phyloP scores from a whole-genome alignment of 2,329 filamentous ascomycete genomes.

The Hymenoscyphus salicellus region DNA sequence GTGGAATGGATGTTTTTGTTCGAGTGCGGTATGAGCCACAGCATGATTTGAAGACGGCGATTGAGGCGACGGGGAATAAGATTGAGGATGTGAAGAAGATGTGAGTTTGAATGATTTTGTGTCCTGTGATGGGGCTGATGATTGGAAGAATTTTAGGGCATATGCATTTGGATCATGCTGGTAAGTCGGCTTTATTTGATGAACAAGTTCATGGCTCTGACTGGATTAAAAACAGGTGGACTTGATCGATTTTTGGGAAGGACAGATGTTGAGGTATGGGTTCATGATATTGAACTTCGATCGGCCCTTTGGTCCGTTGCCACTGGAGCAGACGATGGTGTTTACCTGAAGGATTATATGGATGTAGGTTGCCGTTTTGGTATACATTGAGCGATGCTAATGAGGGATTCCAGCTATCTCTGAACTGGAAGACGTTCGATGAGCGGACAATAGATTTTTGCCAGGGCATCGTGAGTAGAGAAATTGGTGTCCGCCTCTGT shows the following conservation, averaged over 20 bases:
- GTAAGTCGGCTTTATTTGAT: not conserved
- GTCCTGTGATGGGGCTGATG: not conserved
- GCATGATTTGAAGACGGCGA: constrained; percentile 30
- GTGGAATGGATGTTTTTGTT: constrained; percentile 41
- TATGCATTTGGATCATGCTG: constrained; percentile 47
- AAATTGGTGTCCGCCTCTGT: too few species aligned
- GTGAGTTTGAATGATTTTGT: constrained; percentile 26
- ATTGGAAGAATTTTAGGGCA: constrained; percentile 42
- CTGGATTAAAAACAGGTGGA: constrained; percentile 35
- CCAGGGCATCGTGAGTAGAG: constrained; percentile 37
- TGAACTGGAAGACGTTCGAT: constrained; percentile 45
- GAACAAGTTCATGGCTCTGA: not conserved
- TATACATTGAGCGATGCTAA: not conserved
- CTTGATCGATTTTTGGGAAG: constrained; percentile 43
- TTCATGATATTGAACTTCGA: constrained; percentile 47
- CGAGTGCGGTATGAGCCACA: constrained; percentile 29
- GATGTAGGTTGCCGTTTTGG: constrained; percentile 18
- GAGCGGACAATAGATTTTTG: constrained; percentile 41
- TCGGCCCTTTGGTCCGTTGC: constrained; percentile 45
- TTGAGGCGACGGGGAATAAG: constrained; percentile 41
- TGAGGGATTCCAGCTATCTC: constrained; percentile 24
- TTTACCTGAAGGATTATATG: constrained; percentile 39
- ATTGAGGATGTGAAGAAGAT: constrained; percentile 45
- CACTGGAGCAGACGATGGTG: constrained; percentile 41
- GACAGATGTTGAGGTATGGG: constrained; percentile 44